These are phyloP conservation scores for Hysterium pulicare DNA, from an alignment of 2,329 filamentous ascomycete species.

Conservation along the genomic window DNA sequence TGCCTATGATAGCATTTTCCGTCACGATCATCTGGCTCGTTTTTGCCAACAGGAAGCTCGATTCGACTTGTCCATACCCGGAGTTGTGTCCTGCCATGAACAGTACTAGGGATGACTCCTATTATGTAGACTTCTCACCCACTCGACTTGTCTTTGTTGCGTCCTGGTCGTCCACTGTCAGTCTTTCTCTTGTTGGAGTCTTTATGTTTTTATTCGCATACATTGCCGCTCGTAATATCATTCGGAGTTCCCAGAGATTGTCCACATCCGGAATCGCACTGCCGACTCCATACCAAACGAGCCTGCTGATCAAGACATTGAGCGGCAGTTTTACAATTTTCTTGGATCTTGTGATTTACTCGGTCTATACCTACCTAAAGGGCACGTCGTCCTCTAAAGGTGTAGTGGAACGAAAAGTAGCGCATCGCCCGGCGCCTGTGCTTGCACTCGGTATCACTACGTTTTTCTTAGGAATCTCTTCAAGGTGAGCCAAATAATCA, in stretches of 20 bases:
- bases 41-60: not conserved
- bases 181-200: not conserved
- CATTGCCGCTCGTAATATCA: not conserved
- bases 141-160: not conserved
- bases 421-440: not conserved
- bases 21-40: not conserved
- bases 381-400: not conserved
- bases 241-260: not conserved
- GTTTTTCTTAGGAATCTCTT: conserved; percentile 5
- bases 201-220: not conserved
- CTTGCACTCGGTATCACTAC: not conserved
- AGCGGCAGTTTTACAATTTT: not conserved
- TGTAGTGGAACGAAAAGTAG: not conserved
- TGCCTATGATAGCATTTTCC: not conserved
- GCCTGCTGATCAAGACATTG: not conserved
- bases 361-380: not conserved
- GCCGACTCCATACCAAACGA: not conserved
- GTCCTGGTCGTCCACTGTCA: not conserved
- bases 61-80: not conserved
- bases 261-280: not conserved
- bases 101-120: not conserved
- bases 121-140: not conserved
- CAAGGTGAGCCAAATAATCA: conserved; percentile 4
- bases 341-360: not conserved
- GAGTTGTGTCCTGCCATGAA: not conserved